These are phyloP conservation scores for Diospyros kaki DNA, from an alignment of 148 eudicot species.

Conservation along the genomic window DNA sequence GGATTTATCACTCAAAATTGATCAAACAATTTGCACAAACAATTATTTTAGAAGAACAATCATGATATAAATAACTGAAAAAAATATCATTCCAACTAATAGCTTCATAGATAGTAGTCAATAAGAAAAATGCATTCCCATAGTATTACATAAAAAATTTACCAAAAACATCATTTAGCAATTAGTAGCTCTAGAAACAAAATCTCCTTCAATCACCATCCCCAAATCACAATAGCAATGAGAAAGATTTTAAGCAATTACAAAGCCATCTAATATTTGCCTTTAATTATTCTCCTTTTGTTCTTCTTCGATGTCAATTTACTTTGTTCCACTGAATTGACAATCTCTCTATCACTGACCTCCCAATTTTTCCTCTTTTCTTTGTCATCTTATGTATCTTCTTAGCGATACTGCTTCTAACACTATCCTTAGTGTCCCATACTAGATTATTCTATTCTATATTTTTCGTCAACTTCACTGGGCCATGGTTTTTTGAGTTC, in stretches of 20 bases:
- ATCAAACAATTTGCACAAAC: background rate
- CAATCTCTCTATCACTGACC: slow-evolving; percentile 12
- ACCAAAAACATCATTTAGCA: background rate
- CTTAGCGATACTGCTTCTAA: slow-evolving; percentile 11
- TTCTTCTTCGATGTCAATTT: slow-evolving; percentile 25
- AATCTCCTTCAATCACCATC: background rate
- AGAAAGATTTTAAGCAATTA: background rate
- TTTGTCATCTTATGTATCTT: slow-evolving; percentile 22
- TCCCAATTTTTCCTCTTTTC: too few relatives aligned
- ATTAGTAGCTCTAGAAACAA: slow-evolving; percentile 1
- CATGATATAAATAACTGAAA: background rate
- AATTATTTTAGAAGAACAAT: background rate
- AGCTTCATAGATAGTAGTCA: background rate
- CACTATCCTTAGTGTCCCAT: slow-evolving; percentile 2
- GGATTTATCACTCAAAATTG: background rate
- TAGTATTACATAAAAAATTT: background rate
- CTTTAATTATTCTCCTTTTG: slow-evolving; percentile 26
- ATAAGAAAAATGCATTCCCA: background rate
- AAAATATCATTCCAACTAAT: background rate
- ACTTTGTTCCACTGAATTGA: slow-evolving; percentile 24
- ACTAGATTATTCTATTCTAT: background rate
- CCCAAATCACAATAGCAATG: background rate
- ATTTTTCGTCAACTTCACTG: too few relatives aligned
- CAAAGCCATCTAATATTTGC: background rate
- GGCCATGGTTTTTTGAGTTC: too few relatives aligned